Conservation (phyloP, 2,329 filamentous ascomycete species). For the Penicillium sclerotiorum region DNA sequence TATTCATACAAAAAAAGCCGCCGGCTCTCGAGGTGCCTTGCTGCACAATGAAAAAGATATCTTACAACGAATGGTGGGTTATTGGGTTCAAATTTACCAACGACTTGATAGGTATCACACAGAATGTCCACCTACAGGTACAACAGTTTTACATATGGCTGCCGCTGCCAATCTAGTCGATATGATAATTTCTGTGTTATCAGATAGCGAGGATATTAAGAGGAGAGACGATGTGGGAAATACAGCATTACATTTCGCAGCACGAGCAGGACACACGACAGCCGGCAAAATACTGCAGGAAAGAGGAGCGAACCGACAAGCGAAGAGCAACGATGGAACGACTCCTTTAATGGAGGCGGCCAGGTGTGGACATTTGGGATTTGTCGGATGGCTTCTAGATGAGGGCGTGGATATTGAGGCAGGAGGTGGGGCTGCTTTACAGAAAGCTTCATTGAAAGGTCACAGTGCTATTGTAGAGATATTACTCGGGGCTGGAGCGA, state of each 20-base stretch:
- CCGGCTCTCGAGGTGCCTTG: neutral
- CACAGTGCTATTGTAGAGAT: no score
- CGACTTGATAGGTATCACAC: neutral
- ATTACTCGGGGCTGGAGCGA: no score
- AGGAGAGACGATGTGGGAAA: neutral
- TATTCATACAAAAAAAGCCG: slow-evolving; percentile 1
- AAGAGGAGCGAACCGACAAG: neutral
- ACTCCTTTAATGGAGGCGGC: slow-evolving; percentile 5
- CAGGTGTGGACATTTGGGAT: neutral
- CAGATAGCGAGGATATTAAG: neutral
- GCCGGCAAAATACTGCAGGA: neutral
- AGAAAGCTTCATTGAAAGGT: no score
- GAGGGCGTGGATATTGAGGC: neutral
- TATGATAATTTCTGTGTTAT: neutral
- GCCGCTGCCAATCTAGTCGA: neutral
- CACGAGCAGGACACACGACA: neutral
- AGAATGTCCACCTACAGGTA: neutral
- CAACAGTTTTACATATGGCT: slow-evolving; percentile 3
- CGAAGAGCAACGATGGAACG: neutral
- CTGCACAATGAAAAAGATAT: neutral
- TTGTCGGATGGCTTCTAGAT: slow-evolving; percentile 3
- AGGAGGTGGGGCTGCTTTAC: neutral
- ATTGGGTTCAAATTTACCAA: neutral
- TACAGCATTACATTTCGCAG: slow-evolving; percentile 1
- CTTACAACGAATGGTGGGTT: neutral